These are phyloP conservation scores for Malassezia sp. DNA, from an alignment of 1,284 basidiomycete species.

Conservation along the genomic window DNA sequence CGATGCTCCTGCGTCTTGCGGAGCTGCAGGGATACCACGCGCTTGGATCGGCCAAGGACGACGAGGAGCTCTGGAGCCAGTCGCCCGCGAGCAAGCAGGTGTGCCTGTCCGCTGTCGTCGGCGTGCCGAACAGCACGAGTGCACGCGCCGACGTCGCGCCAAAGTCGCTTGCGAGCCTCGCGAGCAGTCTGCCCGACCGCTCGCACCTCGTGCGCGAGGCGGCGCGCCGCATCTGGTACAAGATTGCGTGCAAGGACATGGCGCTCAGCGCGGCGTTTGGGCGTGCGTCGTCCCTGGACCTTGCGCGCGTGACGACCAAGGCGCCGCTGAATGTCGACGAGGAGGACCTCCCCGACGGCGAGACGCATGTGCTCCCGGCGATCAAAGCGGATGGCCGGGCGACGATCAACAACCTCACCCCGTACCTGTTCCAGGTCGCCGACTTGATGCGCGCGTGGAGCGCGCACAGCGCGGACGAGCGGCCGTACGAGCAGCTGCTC, in stretches of 20 bases:
- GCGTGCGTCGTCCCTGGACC: constrained; percentile 15
- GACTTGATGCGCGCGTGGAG: constrained; percentile 21
- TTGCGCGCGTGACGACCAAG: constrained; percentile 20
- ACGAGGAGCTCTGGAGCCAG: constrained; percentile 19
- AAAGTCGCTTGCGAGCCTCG: constrained; percentile 11
- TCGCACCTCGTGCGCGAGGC: constrained; percentile 36
- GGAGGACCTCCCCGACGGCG: constrained; percentile 17
- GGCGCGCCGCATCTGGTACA: constrained; percentile 25
- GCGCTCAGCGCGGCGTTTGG: constrained; percentile 17
- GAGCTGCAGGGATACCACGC: constrained; percentile 24
- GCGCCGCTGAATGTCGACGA: constrained; percentile 34
- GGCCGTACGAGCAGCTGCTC: constrained; percentile 24
- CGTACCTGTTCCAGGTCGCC: constrained; percentile 25
- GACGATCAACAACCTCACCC: constrained; percentile 26
- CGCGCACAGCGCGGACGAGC: constrained; percentile 19
- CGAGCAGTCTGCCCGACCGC: constrained; percentile 26
- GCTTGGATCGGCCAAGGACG: constrained; percentile 22
- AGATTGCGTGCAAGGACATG: constrained; percentile 11
- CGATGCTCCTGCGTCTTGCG: constrained; percentile 12
- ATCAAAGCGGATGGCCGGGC: constrained; percentile 14
- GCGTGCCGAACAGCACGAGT: not conserved
- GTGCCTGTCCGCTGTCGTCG: constrained; percentile 20
- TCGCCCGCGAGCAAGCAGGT: constrained; percentile 21
- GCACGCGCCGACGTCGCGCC: constrained; percentile 2
- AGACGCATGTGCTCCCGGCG: constrained; percentile 10